Percentiles rank a stretch among this genome's conserved stretches.
Evolutionary conservation across 2,329 filamentous ascomycete genomes (phyloP).

Genomic region (Cadophora sp.): DNA sequence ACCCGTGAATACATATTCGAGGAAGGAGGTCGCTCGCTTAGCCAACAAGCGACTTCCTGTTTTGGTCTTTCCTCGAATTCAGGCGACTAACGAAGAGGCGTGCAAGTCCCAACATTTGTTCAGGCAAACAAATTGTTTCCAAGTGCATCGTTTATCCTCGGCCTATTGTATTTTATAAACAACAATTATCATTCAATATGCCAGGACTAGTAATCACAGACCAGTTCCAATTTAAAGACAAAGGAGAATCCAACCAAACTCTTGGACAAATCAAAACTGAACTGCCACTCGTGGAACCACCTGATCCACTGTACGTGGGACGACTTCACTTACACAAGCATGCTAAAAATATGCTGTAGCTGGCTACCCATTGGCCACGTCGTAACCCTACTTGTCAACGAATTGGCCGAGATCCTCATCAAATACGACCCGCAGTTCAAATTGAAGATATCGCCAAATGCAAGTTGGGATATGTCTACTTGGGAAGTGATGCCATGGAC

Average conservation of each 20-base stretch:
- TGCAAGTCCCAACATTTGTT: not conserved
- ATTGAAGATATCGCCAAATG: not conserved
- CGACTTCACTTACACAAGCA: not conserved
- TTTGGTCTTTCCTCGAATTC: not conserved
- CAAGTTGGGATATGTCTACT: not conserved
- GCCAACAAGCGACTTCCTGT: not conserved
- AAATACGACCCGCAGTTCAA: not conserved
- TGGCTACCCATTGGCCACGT: not conserved
- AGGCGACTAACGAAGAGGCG: not conserved
- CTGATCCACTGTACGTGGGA: not conserved
- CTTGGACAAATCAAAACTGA: not conserved
- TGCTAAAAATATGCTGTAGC: not conserved
- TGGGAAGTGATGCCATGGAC: not conserved
- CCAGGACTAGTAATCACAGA: not conserved
- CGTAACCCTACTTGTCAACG: not conserved
- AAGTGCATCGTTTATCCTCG: not conserved
- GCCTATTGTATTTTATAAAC: not conserved
- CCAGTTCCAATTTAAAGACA: not conserved
- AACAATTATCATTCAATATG: not conserved
- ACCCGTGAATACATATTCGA: not conserved
- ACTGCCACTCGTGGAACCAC: not conserved
- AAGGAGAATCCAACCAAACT: not conserved
- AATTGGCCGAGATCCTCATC: not conserved
- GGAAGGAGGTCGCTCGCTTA: not conserved
- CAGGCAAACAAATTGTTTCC: not conserved